Percentiles rank a stretch among this genome's conserved stretches.
phyloP scores from a whole-genome alignment of 1,284 basidiomycete genomes.

The Lentinula novae-zelandiae region DNA sequence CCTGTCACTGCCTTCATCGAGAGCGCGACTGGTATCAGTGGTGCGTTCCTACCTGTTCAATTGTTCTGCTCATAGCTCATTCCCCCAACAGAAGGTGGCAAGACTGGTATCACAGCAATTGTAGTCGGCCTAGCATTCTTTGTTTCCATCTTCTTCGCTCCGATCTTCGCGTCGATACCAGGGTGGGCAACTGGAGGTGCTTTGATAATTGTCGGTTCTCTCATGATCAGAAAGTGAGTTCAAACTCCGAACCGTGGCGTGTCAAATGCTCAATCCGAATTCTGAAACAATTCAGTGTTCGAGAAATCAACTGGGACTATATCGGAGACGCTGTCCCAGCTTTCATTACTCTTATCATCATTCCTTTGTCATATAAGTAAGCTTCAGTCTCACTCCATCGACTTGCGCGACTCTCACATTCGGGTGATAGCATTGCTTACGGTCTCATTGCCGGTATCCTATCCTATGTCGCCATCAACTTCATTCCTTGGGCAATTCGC shows the following conservation, averaged over 20 bases:
- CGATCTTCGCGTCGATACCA: slow-evolving; percentile 86
- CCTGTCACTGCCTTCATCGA: slow-evolving; percentile 89
- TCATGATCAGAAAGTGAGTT: slow-evolving; percentile 83
- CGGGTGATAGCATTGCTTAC: slow-evolving; percentile 70
- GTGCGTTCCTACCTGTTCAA: slow-evolving; percentile 29
- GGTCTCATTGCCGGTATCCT: slow-evolving; percentile 81
- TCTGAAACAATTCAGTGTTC: slow-evolving; percentile 40
- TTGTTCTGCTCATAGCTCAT: background rate
- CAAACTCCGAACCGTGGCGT: background rate
- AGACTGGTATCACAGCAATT: slow-evolving; percentile 83
- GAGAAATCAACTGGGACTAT: slow-evolving; percentile 89
- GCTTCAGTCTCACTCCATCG: slow-evolving; percentile 20
- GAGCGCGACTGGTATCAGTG: slow-evolving; percentile 73
- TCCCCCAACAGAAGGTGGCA: slow-evolving; percentile 68
- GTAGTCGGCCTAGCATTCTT: slow-evolving; percentile 80
- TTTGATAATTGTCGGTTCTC: slow-evolving; percentile 80
- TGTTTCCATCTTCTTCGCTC: slow-evolving; percentile 85
- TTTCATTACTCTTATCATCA: slow-evolving; percentile 76
- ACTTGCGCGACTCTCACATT: background rate
- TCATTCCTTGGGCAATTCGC: slow-evolving; percentile 57
- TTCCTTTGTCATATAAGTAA: slow-evolving; percentile 77
- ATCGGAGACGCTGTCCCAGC: slow-evolving; percentile 83
- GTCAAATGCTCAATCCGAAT: background rate
- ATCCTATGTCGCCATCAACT: slow-evolving; percentile 74
- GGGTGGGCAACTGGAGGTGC: slow-evolving; percentile 88